Evolutionary conservation across 73 alveolate species (phyloP), one percentile per base, ranked within the genome.

Genomic region (Paramecium octaurelia): DNA sequence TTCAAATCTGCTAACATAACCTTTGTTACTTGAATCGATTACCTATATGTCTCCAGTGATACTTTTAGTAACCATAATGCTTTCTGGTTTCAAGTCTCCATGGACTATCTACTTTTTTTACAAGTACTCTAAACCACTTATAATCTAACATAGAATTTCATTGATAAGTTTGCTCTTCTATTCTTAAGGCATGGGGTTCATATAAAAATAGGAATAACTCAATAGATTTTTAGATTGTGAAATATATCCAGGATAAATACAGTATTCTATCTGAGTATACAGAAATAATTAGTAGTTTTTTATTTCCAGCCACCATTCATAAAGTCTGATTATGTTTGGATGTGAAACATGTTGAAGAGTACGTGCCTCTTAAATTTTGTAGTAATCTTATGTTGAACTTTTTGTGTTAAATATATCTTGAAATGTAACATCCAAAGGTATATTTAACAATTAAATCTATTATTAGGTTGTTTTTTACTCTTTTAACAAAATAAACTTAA

Each of bases 221-320:
- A 75, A 42, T 12, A 75, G 46, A 75, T 75, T 75, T 38, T 75
- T 75, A 75, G 88, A 34, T 23, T 75, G 10, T 36, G 88, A 75
- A 6, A 35, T 75, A 11, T 35, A 42, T 21, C 88, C 88, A 12
- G 88, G 88, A 75, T 75, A 75, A 6, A 42, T 75, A 36, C 88
- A 75, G 16, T 75, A 75, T 75, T 75, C 88, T 29, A 2, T 8
- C 46, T 75, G 10, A 16, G 46, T 75, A 75, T n/a, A 75, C 3
- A 75, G 50, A 64, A 64, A 64, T 64, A 34, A 12, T 34, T 64
- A 64, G 27, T 31, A 75, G 10, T 75, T 38, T 29, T 8, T 75
- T 75, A 29, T 29, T 42, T 75, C 88, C n/a, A 75, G 10, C 88
- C 88, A 75, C 88, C 88, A 75, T 29, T 75, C 88, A 75, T 75